phyloP scores from a whole-genome alignment of 495 filamentous ascomycete species.

The Entonaema liquescens region DNA sequence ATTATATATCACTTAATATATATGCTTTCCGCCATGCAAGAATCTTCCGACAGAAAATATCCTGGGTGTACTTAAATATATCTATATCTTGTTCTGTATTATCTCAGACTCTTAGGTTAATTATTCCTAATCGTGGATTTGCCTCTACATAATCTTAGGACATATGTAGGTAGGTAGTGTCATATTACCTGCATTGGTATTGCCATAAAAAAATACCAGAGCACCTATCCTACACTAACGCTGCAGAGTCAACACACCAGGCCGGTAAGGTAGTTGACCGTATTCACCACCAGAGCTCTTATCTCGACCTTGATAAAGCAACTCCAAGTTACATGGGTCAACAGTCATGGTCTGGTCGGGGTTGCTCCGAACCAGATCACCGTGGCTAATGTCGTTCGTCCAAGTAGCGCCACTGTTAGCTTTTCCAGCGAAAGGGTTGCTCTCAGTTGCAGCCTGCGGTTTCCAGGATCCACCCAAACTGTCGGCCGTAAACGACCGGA shows the following conservation, averaged over 20 bases:
- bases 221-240: neutral
- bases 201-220: neutral
- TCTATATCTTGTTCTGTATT: too few relatives aligned
- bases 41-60: too few relatives aligned
- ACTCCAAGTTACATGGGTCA: conserved; percentile 66
- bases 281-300: conserved; percentile 50
- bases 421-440: conserved; percentile 66
- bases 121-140: too few relatives aligned
- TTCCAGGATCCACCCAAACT: conserved; percentile 65
- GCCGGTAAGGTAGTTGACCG: conserved; percentile 57
- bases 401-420: conserved; percentile 68
- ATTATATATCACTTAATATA: too few relatives aligned
- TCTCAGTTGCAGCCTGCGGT: conserved; percentile 60
- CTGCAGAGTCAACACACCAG: conserved; percentile 62
- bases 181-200: neutral
- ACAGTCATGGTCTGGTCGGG: conserved; percentile 66
- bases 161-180: too few relatives aligned
- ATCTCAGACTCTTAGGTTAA: too few relatives aligned
- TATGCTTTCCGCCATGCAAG: too few relatives aligned
- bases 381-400: conserved; percentile 72
- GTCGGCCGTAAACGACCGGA: conserved; percentile 69
- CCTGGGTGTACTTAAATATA: too few relatives aligned
- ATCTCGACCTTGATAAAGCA: conserved; percentile 65
- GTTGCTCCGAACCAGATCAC: conserved; percentile 63
- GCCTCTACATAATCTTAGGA: too few relatives aligned